phyloP scores from a whole-genome alignment of 108 stramenopile species.

The Skeletonema menzelii region DNA sequence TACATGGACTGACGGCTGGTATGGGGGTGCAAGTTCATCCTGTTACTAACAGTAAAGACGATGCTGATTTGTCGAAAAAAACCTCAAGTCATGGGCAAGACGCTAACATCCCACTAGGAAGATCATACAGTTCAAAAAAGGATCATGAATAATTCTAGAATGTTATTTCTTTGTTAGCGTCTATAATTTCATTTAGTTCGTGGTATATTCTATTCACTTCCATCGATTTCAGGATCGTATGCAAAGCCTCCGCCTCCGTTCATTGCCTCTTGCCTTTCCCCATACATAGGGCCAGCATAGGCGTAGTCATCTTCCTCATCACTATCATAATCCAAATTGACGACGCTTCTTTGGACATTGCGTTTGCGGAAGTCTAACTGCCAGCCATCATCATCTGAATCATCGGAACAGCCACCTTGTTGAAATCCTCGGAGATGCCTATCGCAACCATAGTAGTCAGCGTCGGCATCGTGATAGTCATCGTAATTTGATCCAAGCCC shows the following conservation, averaged over 20 bases:
- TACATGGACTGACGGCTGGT: neutral
- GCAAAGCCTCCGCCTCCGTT: neutral
- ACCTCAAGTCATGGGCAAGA: neutral
- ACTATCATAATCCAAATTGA: constrained; percentile 24
- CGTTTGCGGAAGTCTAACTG: constrained; percentile 39
- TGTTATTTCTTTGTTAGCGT: neutral
- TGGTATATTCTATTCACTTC: neutral
- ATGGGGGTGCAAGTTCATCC: neutral
- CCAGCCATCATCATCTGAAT: constrained; percentile 26
- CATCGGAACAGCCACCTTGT: constrained; percentile 5
- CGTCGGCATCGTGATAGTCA: constrained; percentile 32
- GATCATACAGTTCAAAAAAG: neutral
- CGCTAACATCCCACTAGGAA: neutral
- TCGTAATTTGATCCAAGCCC: constrained; percentile 19
- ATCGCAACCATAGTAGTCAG: neutral
- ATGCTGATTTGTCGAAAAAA: neutral
- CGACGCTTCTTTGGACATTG: constrained; percentile 8
- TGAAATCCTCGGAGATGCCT: no score
- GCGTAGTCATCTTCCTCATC: constrained; percentile 25
- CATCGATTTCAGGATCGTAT: neutral
- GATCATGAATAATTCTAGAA: neutral
- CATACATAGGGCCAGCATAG: constrained; percentile 23
- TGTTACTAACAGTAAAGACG: neutral
- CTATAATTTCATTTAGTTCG: neutral
- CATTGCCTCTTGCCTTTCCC: neutral